These are phyloP conservation scores for Hanseniaspora vineae DNA, from an alignment of 805 yeast species.

Conservation along the genomic window DNA sequence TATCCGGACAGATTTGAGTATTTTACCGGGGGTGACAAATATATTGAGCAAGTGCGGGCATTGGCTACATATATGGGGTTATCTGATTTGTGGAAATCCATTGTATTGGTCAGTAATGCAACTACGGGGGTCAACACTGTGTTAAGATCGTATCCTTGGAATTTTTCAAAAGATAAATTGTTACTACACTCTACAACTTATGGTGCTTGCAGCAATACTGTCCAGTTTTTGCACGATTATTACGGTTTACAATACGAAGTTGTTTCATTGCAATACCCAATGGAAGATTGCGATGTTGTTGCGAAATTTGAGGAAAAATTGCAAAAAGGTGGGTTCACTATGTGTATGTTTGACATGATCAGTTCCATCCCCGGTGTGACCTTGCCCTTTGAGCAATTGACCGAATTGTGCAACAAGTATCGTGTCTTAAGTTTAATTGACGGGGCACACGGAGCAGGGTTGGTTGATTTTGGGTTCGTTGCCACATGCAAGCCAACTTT, in stretches of 20 bases:
- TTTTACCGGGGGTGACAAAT: constrained; percentile 16
- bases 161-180: constrained; percentile 36
- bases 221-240: constrained; percentile 27
- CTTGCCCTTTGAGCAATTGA: constrained; percentile 42
- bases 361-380: constrained; percentile 51
- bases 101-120: constrained; percentile 48
- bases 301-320: constrained; percentile 20
- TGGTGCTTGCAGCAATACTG: constrained; percentile 41
- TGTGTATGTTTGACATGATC: constrained; percentile 45
- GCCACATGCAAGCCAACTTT: constrained; percentile 42
- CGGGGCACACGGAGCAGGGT: constrained; percentile 63
- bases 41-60: constrained; percentile 24
- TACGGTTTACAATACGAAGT: constrained; percentile 25
- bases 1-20: constrained; percentile 38
- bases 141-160: constrained; percentile 36
- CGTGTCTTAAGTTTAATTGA: constrained; percentile 46
- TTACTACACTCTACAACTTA: constrained; percentile 38
- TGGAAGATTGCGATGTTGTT: constrained; percentile 28
- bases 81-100: constrained; percentile 25
- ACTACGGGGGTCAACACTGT: constrained; percentile 47
- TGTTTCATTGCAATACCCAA: constrained; percentile 32
- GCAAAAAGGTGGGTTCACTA: constrained; percentile 8
- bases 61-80: constrained; percentile 35
- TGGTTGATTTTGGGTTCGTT: constrained; percentile 30
- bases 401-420: constrained; percentile 31